phyloP scores from a whole-genome alignment of 306 rosid species.

The Geum urbanum region DNA sequence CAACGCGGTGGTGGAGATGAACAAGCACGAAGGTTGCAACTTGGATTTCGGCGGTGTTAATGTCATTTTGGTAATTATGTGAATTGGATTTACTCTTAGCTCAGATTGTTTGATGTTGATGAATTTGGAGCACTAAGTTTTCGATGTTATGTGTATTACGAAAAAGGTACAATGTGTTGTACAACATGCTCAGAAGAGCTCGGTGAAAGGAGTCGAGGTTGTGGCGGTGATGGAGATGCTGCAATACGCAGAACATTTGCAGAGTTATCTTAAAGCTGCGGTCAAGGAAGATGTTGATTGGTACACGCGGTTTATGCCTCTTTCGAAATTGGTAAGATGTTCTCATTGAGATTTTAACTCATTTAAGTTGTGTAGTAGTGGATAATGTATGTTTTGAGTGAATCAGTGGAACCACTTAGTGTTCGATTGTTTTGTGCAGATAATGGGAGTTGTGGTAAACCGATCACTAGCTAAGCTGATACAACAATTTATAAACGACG shows the following conservation, averaged over 20 bases:
- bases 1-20: slow-evolving; percentile 80
- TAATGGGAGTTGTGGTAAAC: slow-evolving; percentile 57
- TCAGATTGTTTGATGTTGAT: background rate
- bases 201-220: slow-evolving; percentile 61
- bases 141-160: slow-evolving; percentile 36
- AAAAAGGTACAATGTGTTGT: slow-evolving; percentile 86
- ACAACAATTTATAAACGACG: slow-evolving; percentile 70
- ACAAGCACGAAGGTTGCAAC: slow-evolving; percentile 65
- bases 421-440: slow-evolving; percentile 46
- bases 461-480: slow-evolving; percentile 64
- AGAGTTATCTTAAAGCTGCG: slow-evolving; percentile 56
- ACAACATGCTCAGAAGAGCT: slow-evolving; percentile 55
- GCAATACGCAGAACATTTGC: slow-evolving; percentile 62
- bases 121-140: background rate
- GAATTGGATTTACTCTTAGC: too few species aligned
- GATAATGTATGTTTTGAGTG: slow-evolving; percentile 1
- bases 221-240: slow-evolving; percentile 57
- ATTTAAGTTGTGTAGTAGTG: slow-evolving; percentile 14
- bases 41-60: slow-evolving; percentile 62
- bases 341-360: too few species aligned
- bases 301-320: slow-evolving; percentile 78
- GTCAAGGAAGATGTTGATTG: slow-evolving; percentile 72
- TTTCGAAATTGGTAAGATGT: slow-evolving; percentile 76
- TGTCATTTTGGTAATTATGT: slow-evolving; percentile 51
- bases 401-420: slow-evolving; percentile 12